Evolutionary conservation across 2,329 filamentous ascomycete genomes (phyloP).

Genomic region (Zalaria obscura): DNA sequence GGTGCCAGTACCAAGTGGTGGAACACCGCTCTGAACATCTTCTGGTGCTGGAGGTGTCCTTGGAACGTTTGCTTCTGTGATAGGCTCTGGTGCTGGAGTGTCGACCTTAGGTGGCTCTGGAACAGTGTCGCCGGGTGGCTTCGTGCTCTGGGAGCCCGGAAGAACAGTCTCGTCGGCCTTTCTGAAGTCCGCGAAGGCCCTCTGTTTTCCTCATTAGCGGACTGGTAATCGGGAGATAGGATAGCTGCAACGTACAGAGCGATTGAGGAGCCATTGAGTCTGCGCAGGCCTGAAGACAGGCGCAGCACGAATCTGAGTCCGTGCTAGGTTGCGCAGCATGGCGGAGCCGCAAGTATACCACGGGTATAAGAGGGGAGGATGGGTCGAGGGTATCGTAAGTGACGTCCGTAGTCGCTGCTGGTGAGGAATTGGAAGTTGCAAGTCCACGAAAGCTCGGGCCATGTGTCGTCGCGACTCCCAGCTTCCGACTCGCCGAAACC

Average conservation of each 20-base stretch:
- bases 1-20: conserved; percentile 16
- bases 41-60: conserved; percentile 11
- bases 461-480: no score
- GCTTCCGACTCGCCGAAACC: no score
- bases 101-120: conserved; percentile 15
- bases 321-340: conserved; percentile 9
- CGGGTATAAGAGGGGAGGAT: conserved; percentile 1
- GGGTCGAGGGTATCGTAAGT: neutral
- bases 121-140: conserved; percentile 12
- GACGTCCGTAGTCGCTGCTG: no score
- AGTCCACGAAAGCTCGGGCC: no score
- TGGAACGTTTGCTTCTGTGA: conserved; percentile 5
- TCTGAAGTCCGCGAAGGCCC: conserved; percentile 15
- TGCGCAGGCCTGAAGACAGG: conserved; percentile 1
- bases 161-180: conserved; percentile 18
- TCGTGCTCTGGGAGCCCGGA: conserved; percentile 16
- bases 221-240: neutral
- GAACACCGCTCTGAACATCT: conserved; percentile 10
- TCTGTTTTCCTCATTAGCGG: conserved; percentile 9
- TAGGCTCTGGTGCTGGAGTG: conserved; percentile 6
- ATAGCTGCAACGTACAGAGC: conserved; percentile 3
- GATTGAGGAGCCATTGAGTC: conserved; percentile 8
- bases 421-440: no score
- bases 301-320: neutral
- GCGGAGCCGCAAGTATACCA: conserved; percentile 4